Conservation (phyloP, 805 yeast genomes). For the Candida ponderosae region DNA sequence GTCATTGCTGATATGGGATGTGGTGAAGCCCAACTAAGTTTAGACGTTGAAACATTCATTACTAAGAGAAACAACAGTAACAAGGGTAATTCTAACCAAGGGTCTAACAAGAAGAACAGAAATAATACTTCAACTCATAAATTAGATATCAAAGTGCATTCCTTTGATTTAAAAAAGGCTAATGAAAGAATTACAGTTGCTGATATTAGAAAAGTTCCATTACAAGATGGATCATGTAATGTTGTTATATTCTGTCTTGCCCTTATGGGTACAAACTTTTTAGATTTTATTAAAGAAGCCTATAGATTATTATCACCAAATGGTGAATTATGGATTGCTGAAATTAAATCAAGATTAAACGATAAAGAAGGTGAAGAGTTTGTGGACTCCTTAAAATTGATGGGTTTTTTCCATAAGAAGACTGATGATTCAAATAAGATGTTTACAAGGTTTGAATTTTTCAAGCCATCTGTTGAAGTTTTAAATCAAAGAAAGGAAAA, state of each 20-base stretch:
- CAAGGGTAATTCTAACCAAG: constrained; percentile 7
- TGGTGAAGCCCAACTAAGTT: constrained; percentile 89
- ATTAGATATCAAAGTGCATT: constrained; percentile 59
- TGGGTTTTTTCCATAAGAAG: constrained; percentile 81
- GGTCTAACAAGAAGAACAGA: constrained; percentile 24
- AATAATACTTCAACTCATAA: constrained; percentile 30
- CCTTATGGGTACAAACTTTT: constrained; percentile 93
- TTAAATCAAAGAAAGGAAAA: constrained; percentile 54
- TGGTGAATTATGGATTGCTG: constrained; percentile 97
- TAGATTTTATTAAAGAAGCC: constrained; percentile 89
- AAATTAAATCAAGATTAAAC: constrained; percentile 84
- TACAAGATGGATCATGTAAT: constrained; percentile 69
- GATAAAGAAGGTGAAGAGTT: constrained; percentile 77
- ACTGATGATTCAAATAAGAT: constrained; percentile 86
- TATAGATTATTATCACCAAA: constrained; percentile 78
- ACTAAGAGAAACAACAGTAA: constrained; percentile 22
- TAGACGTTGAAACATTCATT: constrained; percentile 49
- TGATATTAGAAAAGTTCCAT: constrained; percentile 85
- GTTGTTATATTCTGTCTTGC: constrained; percentile 92
- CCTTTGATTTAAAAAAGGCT: constrained; percentile 87
- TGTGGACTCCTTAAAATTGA: constrained; percentile 62
- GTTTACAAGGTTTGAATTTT: constrained; percentile 93
- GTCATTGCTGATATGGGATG: constrained; percentile 98
- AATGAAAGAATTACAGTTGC: constrained; percentile 94
- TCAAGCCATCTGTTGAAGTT: constrained; percentile 72